Conservation (phyloP, 179 eudicot species). For the Carnegiea gigantea region DNA sequence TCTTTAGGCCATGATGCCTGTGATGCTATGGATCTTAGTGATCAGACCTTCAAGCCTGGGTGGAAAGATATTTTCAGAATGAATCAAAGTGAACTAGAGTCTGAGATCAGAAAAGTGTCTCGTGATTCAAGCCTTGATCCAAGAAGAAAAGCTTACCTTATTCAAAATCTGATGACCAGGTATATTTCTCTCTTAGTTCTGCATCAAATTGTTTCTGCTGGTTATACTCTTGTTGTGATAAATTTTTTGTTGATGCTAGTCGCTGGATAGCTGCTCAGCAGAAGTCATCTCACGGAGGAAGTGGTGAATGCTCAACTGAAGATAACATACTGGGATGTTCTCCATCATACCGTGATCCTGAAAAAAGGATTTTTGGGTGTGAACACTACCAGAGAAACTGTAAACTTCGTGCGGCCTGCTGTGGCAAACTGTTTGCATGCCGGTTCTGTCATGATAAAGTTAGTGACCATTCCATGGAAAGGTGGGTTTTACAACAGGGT, state of each 20-base stretch:
- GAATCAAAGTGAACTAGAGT: slow-evolving; percentile 96
- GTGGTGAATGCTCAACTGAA: slow-evolving; percentile 49
- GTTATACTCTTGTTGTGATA: slow-evolving; percentile 16
- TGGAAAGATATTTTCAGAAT: slow-evolving; percentile 97
- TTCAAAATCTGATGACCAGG: slow-evolving; percentile 97
- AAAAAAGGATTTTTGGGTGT: slow-evolving; percentile 64
- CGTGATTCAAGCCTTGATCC: slow-evolving; percentile 95
- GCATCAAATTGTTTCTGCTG: background rate
- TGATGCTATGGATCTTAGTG: slow-evolving; percentile 60
- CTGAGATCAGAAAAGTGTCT: slow-evolving; percentile 94
- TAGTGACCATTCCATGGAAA: slow-evolving; percentile 97
- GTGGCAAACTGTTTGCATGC: slow-evolving; percentile 77
- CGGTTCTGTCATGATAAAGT: slow-evolving; percentile 96
- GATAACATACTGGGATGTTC: slow-evolving; percentile 56
- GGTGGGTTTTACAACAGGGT: slow-evolving; percentile 40
- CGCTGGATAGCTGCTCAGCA: slow-evolving; percentile 99
- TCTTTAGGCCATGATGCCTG: slow-evolving; percentile 51
- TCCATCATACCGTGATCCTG: slow-evolving; percentile 70
- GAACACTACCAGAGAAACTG: slow-evolving; percentile 84
- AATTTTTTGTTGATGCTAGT: slow-evolving; percentile 35
- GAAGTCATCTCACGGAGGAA: slow-evolving; percentile 56
- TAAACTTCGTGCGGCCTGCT: slow-evolving; percentile 85
- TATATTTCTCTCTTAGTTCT: slow-evolving; percentile 27
- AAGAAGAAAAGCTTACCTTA: slow-evolving; percentile 83
- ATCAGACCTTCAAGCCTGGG: slow-evolving; percentile 91